Evolutionary conservation across 148 eudicot genomes (phyloP).

Genomic region (Simmondsia chinensis): DNA sequence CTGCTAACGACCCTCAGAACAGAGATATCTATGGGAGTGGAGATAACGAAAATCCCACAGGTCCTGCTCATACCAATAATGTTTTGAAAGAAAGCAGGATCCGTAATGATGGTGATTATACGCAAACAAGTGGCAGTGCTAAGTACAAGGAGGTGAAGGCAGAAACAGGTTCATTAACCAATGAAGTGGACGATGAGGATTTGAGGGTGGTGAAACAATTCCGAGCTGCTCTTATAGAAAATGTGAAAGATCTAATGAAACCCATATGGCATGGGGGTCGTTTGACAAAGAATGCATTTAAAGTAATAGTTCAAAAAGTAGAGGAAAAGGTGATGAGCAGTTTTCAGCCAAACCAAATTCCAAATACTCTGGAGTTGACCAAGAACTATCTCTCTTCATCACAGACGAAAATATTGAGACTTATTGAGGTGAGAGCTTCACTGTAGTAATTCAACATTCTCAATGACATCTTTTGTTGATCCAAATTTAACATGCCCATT

Average conservation of each 20-base stretch:
- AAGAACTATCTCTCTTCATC: constrained; percentile 58
- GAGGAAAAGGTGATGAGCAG: constrained; percentile 77
- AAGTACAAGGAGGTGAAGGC: constrained; percentile 26
- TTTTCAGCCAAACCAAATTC: constrained; percentile 53
- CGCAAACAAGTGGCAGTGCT: constrained; percentile 17
- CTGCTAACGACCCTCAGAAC: constrained; percentile 30
- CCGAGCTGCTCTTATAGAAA: constrained; percentile 73
- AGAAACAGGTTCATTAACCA: constrained; percentile 25
- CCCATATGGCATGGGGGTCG: constrained; percentile 81
- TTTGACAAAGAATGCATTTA: constrained; percentile 83
- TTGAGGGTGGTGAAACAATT: constrained; percentile 54
- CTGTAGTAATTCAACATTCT: constrained; percentile 4
- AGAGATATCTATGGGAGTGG: constrained; percentile 11
- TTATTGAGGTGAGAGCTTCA: constrained; percentile 69
- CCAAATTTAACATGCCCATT: constrained; percentile 16
- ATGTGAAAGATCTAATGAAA: constrained; percentile 71
- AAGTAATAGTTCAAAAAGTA: constrained; percentile 68
- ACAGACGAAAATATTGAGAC: constrained; percentile 61
- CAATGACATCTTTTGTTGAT: constrained; percentile 1
- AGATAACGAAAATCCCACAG: constrained; percentile 30
- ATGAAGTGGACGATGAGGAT: constrained; percentile 40
- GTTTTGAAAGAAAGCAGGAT: constrained; percentile 17
- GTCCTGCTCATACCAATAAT: constrained; percentile 27
- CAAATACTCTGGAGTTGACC: constrained; percentile 45
- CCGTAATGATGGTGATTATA: constrained; percentile 13